Evolutionary conservation across 805 yeast species (phyloP).

Genomic region (Lachancea kluyveri): DNA sequence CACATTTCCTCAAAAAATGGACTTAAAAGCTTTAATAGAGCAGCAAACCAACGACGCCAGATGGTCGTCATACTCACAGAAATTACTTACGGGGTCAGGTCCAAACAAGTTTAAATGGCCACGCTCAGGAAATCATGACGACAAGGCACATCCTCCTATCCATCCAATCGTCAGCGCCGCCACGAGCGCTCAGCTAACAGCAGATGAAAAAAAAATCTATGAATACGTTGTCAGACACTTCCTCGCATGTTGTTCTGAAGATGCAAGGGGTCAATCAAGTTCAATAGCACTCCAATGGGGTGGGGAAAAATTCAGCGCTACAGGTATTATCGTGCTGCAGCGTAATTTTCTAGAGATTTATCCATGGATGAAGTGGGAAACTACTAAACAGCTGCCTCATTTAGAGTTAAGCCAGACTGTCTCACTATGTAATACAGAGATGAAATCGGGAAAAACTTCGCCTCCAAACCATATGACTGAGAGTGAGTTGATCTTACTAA

Average conservation of each 20-base stretch:
- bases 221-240: slow-evolving; percentile 83
- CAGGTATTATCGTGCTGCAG: slow-evolving; percentile 71
- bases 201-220: slow-evolving; percentile 60
- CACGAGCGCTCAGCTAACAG: slow-evolving; percentile 15
- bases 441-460: slow-evolving; percentile 69
- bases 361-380: slow-evolving; percentile 72
- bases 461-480: slow-evolving; percentile 87
- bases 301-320: slow-evolving; percentile 59
- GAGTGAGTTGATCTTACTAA: slow-evolving; percentile 80
- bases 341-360: slow-evolving; percentile 77
- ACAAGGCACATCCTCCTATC: slow-evolving; percentile 97
- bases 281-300: slow-evolving; percentile 70
- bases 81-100: slow-evolving; percentile 32
- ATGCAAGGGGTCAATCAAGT: slow-evolving; percentile 74
- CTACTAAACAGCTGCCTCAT: slow-evolving; percentile 56
- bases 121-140: slow-evolving; percentile 76
- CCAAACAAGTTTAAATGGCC: slow-evolving; percentile 54
- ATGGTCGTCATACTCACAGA: slow-evolving; percentile 72
- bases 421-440: slow-evolving; percentile 46
- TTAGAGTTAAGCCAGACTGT: slow-evolving; percentile 54
- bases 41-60: slow-evolving; percentile 47
- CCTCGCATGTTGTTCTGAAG: slow-evolving; percentile 85
- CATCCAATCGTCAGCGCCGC: slow-evolving; percentile 58
- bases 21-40: slow-evolving; percentile 53
- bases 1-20: slow-evolving; percentile 70